Conservation (phyloP, 129 eudicot genomes). For the sunflower (Helianthus annuus) region DNA sequence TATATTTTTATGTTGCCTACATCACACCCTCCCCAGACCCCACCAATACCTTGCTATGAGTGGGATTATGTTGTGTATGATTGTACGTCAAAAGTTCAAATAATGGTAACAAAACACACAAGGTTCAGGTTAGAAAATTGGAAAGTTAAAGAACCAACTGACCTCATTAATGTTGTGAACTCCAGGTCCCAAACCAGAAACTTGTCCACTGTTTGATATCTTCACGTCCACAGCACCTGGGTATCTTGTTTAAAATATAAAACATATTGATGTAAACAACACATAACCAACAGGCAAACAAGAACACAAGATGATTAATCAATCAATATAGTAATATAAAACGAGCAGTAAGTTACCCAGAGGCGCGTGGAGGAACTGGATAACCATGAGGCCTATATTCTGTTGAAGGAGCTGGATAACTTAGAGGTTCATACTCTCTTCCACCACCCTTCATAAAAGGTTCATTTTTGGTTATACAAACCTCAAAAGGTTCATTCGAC, state of each 20-base stretch:
- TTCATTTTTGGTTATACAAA: neutral
- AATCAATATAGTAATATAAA: neutral
- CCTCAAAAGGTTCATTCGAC: neutral
- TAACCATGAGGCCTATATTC: constrained; percentile 34
- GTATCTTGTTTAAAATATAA: constrained; percentile 37
- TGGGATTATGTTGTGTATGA: no score
- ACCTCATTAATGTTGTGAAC: constrained; percentile 49
- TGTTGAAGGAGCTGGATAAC: constrained; percentile 43
- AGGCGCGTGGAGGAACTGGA: constrained; percentile 36
- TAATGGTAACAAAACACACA: constrained; percentile 7
- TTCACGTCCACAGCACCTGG: constrained; percentile 33
- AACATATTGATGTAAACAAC: constrained; percentile 8
- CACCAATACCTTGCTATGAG: no score
- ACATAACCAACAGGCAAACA: constrained; percentile 3
- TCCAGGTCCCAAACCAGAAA: constrained; percentile 47
- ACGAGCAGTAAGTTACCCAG: constrained; percentile 41
- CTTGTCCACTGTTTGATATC: constrained; percentile 36
- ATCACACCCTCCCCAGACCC: no score
- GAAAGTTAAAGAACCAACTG: constrained; percentile 28
- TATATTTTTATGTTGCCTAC: no score
- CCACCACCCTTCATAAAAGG: constrained; percentile 45
- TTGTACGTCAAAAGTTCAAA: neutral
- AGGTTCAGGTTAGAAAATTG: constrained; percentile 4
- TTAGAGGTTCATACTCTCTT: constrained; percentile 47
- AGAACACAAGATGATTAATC: neutral